These are phyloP conservation scores for Conidiobolus incongruus DNA, from an alignment of 371 early-diverging fungal genomes.

Conservation along the genomic window DNA sequence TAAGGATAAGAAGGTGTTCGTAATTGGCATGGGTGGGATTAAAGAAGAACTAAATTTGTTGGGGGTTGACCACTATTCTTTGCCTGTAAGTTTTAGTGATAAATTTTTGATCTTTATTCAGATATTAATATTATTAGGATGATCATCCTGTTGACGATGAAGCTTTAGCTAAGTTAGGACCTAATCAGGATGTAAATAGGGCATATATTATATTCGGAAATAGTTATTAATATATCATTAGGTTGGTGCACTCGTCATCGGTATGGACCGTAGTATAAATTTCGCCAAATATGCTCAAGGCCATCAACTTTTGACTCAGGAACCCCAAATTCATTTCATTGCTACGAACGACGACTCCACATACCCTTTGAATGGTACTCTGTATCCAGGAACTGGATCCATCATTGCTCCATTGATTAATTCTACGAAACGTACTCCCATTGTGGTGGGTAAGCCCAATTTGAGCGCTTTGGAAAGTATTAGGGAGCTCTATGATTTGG, in stretches of 20 bases:
- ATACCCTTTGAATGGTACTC: conserved; percentile 47
- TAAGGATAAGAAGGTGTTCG: conserved; percentile 64
- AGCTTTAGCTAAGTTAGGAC: no score
- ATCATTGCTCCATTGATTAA: conserved; percentile 40
- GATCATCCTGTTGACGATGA: no score
- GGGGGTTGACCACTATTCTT: conserved; percentile 36
- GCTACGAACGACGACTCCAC: conserved; percentile 87
- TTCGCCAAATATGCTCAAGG: conserved; percentile 82
- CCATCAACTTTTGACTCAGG: conserved; percentile 61
- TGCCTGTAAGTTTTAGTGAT: no score
- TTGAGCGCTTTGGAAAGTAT: conserved; percentile 80
- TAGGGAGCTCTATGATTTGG: conserved; percentile 43
- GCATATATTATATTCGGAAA: no score
- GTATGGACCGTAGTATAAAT: conserved; percentile 70
- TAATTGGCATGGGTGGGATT: conserved; percentile 80
- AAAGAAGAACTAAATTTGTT: conserved; percentile 54
- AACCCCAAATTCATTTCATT: conserved; percentile 55
- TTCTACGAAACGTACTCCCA: conserved; percentile 47
- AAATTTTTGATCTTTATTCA: no score
- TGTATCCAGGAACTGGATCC: no score
- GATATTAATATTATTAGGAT: no score
- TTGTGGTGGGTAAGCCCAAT: conserved; percentile 86
- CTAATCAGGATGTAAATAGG: no score
- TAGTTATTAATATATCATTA: no score
- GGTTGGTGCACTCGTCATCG: conserved; percentile 73